phyloP scores from a whole-genome alignment of 208 protist species.

The Wallacemonas sp. region DNA sequence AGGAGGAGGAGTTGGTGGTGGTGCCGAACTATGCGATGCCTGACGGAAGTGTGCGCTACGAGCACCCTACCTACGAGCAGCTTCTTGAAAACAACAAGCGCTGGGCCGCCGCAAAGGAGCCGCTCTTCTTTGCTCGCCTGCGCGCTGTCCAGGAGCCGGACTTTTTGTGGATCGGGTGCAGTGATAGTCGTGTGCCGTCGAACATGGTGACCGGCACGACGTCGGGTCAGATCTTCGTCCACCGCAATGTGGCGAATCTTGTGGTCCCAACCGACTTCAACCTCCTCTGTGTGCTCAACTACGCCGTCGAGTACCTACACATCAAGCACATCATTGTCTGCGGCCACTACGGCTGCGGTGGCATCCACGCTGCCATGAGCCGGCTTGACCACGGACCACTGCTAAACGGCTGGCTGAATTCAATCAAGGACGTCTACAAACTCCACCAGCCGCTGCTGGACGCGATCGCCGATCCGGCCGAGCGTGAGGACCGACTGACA shows the following conservation, averaged over 20 bases:
- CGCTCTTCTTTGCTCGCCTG: conserved; percentile 64
- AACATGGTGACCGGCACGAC: conserved; percentile 64
- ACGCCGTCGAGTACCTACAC: conserved; percentile 85
- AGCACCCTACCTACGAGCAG: conserved; percentile 21
- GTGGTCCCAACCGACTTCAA: conserved; percentile 81
- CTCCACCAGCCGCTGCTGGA: conserved; percentile 22
- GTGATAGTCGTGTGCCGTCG: conserved; percentile 63
- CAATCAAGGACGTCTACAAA: conserved; percentile 36
- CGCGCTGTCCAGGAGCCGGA: conserved; percentile 62
- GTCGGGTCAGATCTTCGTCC: conserved; percentile 87
- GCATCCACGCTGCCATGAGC: conserved; percentile 55
- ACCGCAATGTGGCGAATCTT: conserved; percentile 91
- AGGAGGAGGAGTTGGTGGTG: not conserved
- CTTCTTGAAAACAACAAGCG: conserved; percentile 65
- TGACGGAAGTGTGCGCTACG: not conserved
- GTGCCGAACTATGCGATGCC: conserved; percentile 15
- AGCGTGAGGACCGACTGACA: conserved; percentile 21
- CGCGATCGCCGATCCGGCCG: not conserved
- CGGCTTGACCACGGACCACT: conserved; percentile 22
- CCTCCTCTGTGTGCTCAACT: conserved; percentile 78
- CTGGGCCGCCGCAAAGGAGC: conserved; percentile 62
- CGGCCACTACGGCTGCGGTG: conserved; percentile 91
- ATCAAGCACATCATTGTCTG: conserved; percentile 86
- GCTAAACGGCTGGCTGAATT: conserved; percentile 39
- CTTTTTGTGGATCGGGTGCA: conserved; percentile 90